Percentiles rank a stretch among this genome's conserved stretches.
These are phyloP conservation scores for Schizothecium vesticola DNA, from an alignment of 495 filamentous ascomycete genomes.

Conservation along the genomic window DNA sequence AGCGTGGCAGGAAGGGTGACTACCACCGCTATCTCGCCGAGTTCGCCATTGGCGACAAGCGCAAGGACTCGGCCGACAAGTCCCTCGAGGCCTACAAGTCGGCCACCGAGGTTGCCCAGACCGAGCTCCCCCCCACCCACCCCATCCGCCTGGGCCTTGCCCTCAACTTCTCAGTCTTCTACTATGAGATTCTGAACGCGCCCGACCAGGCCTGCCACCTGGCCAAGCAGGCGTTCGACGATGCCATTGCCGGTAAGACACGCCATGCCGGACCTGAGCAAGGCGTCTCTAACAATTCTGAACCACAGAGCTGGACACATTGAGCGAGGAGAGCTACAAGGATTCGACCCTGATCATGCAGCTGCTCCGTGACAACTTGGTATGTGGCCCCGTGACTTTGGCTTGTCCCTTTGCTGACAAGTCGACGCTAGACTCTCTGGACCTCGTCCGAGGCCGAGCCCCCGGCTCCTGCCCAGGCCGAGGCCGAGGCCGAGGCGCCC, in stretches of 20 bases:
- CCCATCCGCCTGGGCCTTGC: conserved; percentile 98
- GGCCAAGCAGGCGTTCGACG: conserved; percentile 98
- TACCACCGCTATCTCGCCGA: conserved; percentile 99
- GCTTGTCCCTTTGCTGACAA: conserved; percentile 12
- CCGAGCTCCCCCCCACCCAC: conserved; percentile 95
- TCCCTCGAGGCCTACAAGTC: conserved; percentile 98
- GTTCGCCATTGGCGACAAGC: conserved; percentile 95
- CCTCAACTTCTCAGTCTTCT: conserved; percentile 99
- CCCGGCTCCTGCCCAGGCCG: conserved; percentile 55
- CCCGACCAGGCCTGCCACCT: conserved; percentile 98
- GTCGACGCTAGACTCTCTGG: conserved; percentile 77
- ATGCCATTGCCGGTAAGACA: conserved; percentile 88
- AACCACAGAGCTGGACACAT: conserved; percentile 83
- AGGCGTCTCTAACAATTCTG: conserved; percentile 17
- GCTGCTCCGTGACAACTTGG: conserved; percentile 95
- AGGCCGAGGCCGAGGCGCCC: conserved; percentile 54
- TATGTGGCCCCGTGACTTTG: conserved; percentile 42
- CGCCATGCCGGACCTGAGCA: neutral
- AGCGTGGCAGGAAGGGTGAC: conserved; percentile 83
- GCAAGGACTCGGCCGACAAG: conserved; percentile 93
- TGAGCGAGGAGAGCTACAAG: conserved; percentile 99
- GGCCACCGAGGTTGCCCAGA: conserved; percentile 96
- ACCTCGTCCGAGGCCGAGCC: conserved; percentile 97
- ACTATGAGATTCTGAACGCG: conserved; percentile 99
- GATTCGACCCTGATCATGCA: conserved; percentile 99